Base-by-base conservation (phyloP, 2,329 filamentous ascomycete species). In the Beauveria scarabaeidicola region DNA sequence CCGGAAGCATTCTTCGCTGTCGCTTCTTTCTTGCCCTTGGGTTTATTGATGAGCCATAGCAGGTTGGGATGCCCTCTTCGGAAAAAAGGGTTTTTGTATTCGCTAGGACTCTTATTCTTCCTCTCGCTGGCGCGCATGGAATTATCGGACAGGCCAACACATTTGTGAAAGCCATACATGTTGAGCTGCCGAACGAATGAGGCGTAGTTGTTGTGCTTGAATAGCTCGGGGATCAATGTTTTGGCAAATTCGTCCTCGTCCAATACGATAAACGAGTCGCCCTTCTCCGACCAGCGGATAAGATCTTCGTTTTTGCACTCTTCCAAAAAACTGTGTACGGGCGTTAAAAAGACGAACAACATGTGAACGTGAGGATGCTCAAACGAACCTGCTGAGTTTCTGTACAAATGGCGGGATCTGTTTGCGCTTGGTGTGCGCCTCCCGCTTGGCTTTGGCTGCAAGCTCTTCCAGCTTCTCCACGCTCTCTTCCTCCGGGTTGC, bases 211-310 rank as follows among this genome's bases (percentile, higher is more conserved):
- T 93, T 96, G 77, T 99, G 94, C 74, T 99, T 99, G 81, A 99
- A 99, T 63, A 97, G 86, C 73, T 97, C 96, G 1, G 94, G 94
- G 25, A 99, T 89, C 66, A 99, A 88, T 41, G 90, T 91, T 75
- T 97, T 97, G 21, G 94, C 97, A 70, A 99, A 99, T 75, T 96
- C 93, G 69, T 99, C 94, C 74, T 99, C 94, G 69, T 99, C 93
- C 9, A 97, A 77, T 3, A 99, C 93, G 60, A 97, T 89, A 74
- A 99, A 99, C 0, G 93, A 97, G 69, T 96, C 91, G 32, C 94
- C 94, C 69, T 93, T 91, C 67, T 96, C 90, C 0, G 94, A 97
- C 94, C 94, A 99, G 66, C 93, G 86, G 69, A 99, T 99, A 52
- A 97, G 79, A 38, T 97, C 91, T 3, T 91, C 93, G 69, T 97